Conservation (phyloP, 2,329 filamentous ascomycete genomes). For the Sphaerulina populicola region DNA sequence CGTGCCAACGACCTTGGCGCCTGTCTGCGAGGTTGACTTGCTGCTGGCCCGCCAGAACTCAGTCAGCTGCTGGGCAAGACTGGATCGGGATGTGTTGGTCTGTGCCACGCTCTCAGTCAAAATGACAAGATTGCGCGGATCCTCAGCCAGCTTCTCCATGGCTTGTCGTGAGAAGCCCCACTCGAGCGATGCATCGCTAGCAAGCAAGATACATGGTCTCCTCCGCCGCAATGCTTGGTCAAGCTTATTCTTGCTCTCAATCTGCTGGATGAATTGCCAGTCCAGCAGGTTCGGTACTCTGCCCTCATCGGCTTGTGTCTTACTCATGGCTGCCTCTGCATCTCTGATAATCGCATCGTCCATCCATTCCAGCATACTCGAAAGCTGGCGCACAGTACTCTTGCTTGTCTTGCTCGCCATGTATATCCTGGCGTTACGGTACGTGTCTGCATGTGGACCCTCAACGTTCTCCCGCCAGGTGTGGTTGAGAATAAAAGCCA, state of each 20-base stretch:
- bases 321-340: constrained; percentile 38
- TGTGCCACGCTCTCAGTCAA: constrained; percentile 65
- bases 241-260: constrained; percentile 75
- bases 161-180: constrained; percentile 91
- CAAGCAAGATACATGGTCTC: constrained; percentile 67
- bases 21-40: constrained; percentile 26
- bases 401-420: constrained; percentile 78
- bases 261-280: constrained; percentile 72
- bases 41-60: constrained; percentile 39
- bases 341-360: constrained; percentile 89
- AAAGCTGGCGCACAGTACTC: constrained; percentile 80
- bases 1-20: constrained; percentile 47
- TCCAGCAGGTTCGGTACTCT: constrained; percentile 69
- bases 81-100: constrained; percentile 37
- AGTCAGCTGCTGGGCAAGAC: constrained; percentile 69
- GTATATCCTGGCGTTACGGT: constrained; percentile 56
- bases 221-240: constrained; percentile 54
- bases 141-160: constrained; percentile 63
- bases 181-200: constrained; percentile 80
- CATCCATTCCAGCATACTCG: constrained; percentile 99
- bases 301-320: constrained; percentile 34
- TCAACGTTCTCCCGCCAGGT: constrained; percentile 60
- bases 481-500: constrained; percentile 87
- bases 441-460: constrained; percentile 35
- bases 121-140: constrained; percentile 74